A percentile compares a stretch with the other conserved stretches of the same genome.
These are phyloP conservation scores for Isochrysis galbana DNA, from an alignment of 78 protist genomes.

Conservation along the genomic window DNA sequence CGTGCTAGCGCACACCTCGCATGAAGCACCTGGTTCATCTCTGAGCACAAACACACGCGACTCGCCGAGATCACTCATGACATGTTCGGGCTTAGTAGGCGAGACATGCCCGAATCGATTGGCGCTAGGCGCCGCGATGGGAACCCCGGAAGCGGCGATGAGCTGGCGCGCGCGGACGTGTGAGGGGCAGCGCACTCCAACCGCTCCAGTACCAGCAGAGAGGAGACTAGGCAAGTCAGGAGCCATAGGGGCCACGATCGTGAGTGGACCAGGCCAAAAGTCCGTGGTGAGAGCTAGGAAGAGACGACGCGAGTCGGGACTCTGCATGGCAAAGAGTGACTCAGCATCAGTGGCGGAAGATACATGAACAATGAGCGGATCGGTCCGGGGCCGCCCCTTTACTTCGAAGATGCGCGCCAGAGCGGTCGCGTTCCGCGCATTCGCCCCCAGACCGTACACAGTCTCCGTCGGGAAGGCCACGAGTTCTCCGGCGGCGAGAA, in stretches of 20 bases:
- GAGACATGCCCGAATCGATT: constrained; percentile 65
- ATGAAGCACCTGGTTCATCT: background rate
- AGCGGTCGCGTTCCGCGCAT: constrained; percentile 82
- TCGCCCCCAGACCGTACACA: constrained; percentile 92
- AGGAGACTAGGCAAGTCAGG: constrained; percentile 57
- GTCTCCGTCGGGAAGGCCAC: constrained; percentile 93
- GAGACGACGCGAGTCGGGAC: background rate
- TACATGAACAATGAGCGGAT: constrained; percentile 16
- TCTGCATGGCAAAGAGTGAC: background rate
- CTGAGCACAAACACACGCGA: background rate
- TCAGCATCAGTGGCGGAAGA: background rate
- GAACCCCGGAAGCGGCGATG: constrained; percentile 15
- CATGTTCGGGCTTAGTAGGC: constrained; percentile 65
- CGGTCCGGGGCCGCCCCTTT: constrained; percentile 73
- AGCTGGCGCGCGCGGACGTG: constrained; percentile 55
- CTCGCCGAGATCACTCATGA: constrained; percentile 47
- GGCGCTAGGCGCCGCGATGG: constrained; percentile 80
- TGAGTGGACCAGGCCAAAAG: constrained; percentile 92
- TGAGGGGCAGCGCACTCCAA: constrained; percentile 83
- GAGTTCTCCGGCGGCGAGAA: too few relatives aligned
- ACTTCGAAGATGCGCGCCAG: constrained; percentile 23
- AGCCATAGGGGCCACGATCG: constrained; percentile 63
- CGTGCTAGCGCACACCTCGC: too few relatives aligned
- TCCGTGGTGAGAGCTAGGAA: background rate
- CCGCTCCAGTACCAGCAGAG: constrained; percentile 76